Evolutionary conservation across 2,329 filamentous ascomycete genomes (phyloP).

Genomic region (Aspergillus clavatus): DNA sequence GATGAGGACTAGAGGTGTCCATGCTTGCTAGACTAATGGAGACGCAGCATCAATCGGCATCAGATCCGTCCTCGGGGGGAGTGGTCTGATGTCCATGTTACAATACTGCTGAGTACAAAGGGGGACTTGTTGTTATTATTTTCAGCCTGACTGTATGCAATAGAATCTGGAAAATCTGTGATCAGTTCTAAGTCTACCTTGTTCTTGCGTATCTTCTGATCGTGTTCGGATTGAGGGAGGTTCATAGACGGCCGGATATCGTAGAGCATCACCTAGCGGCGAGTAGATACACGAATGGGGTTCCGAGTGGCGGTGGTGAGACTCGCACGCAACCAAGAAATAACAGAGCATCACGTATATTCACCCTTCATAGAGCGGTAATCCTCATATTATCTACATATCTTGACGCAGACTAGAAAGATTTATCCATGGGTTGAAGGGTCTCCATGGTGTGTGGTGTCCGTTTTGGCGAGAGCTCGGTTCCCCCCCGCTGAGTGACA

Average conservation of each 20-base stretch:
- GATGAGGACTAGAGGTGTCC: conserved; percentile 49
- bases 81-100: conserved; percentile 7
- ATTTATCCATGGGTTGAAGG: no score
- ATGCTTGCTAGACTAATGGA: conserved; percentile 7
- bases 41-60: not conserved
- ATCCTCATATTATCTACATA: no score
- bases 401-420: no score
- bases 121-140: conserved; percentile 9
- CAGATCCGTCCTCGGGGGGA: not conserved
- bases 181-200: conserved; percentile 1
- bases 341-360: no score
- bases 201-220: not conserved
- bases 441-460: no score
- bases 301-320: not conserved
- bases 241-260: not conserved
- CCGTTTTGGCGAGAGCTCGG: no score
- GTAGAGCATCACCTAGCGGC: not conserved
- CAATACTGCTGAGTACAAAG: conserved; percentile 10
- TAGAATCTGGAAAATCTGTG: conserved; percentile 15
- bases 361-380: no score
- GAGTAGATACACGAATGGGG: not conserved
- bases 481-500: not conserved
- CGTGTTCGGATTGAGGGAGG: not conserved
- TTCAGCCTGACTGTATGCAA: conserved; percentile 21
- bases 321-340: no score